These are phyloP conservation scores for Tulasnella sp. DNA, from an alignment of 768 basidiomycete species.

Conservation along the genomic window DNA sequence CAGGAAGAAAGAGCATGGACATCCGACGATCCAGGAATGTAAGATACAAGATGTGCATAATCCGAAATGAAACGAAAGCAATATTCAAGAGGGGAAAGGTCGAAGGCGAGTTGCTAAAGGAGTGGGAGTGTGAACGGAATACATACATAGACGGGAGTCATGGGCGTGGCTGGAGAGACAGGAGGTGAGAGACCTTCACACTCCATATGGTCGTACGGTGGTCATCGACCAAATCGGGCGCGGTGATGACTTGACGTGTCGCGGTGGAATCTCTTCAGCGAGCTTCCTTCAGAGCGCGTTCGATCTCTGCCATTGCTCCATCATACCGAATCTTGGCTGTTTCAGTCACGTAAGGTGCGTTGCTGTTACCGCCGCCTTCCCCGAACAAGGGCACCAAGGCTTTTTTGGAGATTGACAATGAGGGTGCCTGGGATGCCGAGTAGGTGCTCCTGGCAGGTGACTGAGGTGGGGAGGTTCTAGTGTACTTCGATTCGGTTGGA, in stretches of 20 bases:
- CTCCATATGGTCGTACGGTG: constrained; percentile 1
- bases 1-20: background rate
- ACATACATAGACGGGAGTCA: background rate
- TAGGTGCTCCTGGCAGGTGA: constrained; percentile 7
- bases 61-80: background rate
- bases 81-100: background rate
- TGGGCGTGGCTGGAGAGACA: background rate
- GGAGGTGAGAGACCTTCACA: background rate
- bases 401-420: constrained; percentile 12
- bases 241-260: background rate
- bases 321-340: constrained; percentile 17
- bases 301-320: constrained; percentile 19
- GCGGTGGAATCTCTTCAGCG: background rate
- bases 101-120: background rate
- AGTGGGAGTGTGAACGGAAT: constrained; percentile 11
- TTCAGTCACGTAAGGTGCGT: constrained; percentile 16
- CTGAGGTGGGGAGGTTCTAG: background rate
- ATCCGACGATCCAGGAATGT: background rate
- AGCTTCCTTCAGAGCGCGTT: constrained; percentile 17
- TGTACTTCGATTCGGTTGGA: background rate
- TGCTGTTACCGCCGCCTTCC: background rate
- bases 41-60: background rate
- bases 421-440: background rate
- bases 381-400: constrained; percentile 8
- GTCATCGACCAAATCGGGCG: background rate